phyloP scores from a whole-genome alignment of 2,329 filamentous ascomycete species.

The Didymella glomerata region DNA sequence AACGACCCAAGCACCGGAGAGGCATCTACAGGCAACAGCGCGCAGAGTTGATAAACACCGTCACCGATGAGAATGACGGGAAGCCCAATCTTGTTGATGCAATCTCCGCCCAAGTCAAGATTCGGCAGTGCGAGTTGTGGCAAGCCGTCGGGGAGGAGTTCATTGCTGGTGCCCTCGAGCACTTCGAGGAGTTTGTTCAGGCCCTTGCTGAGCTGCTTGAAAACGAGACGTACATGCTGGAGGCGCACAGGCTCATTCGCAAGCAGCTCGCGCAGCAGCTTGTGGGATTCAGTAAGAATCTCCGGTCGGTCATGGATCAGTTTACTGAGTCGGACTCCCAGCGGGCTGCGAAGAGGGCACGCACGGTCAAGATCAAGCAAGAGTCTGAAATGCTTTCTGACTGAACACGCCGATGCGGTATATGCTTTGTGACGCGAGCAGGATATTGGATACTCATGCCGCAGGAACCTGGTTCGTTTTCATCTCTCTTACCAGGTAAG shows the following conservation, averaged over 20 bases:
- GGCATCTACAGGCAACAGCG: conserved; percentile 15
- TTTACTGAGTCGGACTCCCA: neutral
- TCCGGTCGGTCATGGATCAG: neutral
- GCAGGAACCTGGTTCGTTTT: too few relatives aligned
- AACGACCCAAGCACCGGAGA: neutral
- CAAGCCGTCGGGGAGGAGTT: neutral
- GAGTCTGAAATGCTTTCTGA: neutral
- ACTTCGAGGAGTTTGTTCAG: conserved; percentile 6
- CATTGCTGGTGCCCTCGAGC: neutral
- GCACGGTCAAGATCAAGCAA: neutral
- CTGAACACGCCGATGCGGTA: too few relatives aligned
- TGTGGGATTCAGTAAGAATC: neutral
- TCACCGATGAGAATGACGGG: neutral
- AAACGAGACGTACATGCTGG: conserved; percentile 9
- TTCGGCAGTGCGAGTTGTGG: conserved; percentile 3
- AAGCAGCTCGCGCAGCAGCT: conserved; percentile 6
- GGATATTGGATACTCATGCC: too few relatives aligned
- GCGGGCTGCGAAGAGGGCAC: conserved; percentile 2
- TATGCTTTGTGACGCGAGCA: too few relatives aligned
- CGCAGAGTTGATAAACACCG: neutral
- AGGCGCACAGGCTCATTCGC: conserved; percentile 4
- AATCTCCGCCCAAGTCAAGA: conserved; percentile 5
- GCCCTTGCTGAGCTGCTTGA: conserved; percentile 8
- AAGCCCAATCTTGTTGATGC: neutral
- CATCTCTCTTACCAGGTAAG: too few relatives aligned